A percentile compares a stretch with the other conserved stretches of the same genome.
Evolutionary conservation across 2,329 filamentous ascomycete genomes (phyloP).

Genomic region (Botrytis byssoidea): DNA sequence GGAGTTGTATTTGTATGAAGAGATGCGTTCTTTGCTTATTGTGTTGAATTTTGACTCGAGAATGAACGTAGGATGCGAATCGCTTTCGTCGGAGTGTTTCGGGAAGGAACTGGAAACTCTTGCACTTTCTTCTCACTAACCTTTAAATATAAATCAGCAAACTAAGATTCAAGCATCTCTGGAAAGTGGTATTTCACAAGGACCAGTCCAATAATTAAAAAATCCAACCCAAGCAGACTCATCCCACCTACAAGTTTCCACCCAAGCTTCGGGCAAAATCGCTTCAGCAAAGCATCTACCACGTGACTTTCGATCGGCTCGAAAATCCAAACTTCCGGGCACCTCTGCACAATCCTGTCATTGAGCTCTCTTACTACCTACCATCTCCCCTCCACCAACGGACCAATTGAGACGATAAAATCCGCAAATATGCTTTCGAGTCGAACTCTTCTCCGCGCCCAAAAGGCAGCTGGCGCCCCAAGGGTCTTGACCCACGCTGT

Average conservation of each 20-base stretch:
- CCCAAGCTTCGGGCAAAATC: conserved; percentile 7
- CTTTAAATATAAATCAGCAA: background rate
- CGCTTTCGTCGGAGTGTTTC: background rate
- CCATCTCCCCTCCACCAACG: conserved; percentile 30
- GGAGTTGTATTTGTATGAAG: background rate
- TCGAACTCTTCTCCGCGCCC: conserved; percentile 38
- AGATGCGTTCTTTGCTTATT: background rate
- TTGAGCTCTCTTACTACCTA: conserved; percentile 15
- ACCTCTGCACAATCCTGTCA: conserved; percentile 18
- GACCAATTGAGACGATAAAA: conserved; percentile 34
- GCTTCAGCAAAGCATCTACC: background rate
- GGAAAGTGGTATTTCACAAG: background rate
- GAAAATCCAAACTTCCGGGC: conserved; percentile 22
- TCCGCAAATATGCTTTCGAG: conserved; percentile 37
- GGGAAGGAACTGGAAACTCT: background rate
- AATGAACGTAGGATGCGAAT: background rate
- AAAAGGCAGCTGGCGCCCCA: conserved; percentile 34
- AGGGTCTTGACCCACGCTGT: conserved; percentile 50
- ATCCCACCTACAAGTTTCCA: background rate
- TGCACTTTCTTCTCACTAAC: background rate
- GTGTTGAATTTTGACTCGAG: background rate
- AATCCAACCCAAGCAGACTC: background rate
- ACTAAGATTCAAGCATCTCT: too few relatives aligned
- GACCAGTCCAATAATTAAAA: background rate
- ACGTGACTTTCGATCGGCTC: conserved; percentile 12